Evolutionary conservation across 2,329 filamentous ascomycete genomes (phyloP), one percentile per base, ranked within the genome.

Genomic region (Aspergillus carbonarius): DNA sequence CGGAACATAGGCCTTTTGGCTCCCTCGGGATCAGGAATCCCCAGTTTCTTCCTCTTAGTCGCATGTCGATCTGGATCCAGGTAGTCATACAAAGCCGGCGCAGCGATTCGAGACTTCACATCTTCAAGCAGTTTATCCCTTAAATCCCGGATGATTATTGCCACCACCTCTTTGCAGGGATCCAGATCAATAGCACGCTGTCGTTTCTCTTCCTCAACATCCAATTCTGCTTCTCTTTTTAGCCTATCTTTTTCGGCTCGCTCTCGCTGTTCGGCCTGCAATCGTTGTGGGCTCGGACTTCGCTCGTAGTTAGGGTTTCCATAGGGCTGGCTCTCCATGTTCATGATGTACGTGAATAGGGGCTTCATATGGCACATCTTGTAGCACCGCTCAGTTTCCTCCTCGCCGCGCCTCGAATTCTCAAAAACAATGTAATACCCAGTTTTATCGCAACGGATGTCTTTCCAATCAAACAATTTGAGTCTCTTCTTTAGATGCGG

Each of bases 341-440:
- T 85, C 90, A 99, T 93, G 60, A 85, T 83, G 67, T 98, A 98
- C 1, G 90, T 97, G 78, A 99, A 99, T 63, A 99, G 85, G 5
- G 90, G 85, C 44, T 89, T 88, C 72, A 90, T 88, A 72, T 97
- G 88, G 64, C 90, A 92, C 53, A 88, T 84, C 55, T 85, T 83
- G 73, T 86, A 93, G 72, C 93, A 97, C 61, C 90, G 84, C 65
- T 91, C 88, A 0, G 92, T 88, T 75, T 97, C 92, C 56, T 88
- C 82, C 67, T 92, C 88, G 2, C 93, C 93, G 8, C 83, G 81
- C 55, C 85, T 84, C 1, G 87, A 91, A 67, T 93, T 89, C 52
- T 90, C 86, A 69, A 99, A 99, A n/a, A 92, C 81, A 54, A 98
- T 86, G 72, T 91, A 98, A 74, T 97, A 99, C 0, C 95, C 95